These are phyloP conservation scores for Leucocoprinus sp. DNA, from an alignment of 768 basidiomycete genomes.

Conservation along the genomic window DNA sequence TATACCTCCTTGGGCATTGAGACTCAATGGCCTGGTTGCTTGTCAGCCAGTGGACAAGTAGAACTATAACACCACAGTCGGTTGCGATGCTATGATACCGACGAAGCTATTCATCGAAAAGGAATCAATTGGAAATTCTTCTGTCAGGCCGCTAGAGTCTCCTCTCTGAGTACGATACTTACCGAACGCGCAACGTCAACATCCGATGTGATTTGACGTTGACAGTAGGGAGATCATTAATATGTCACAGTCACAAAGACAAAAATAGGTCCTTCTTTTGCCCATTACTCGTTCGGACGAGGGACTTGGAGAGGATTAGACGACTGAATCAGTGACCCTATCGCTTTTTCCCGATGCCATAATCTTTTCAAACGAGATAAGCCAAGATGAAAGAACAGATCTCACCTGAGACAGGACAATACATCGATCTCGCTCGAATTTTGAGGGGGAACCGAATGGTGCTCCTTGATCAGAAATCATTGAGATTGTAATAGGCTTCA, in stretches of 20 bases:
- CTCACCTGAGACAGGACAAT: too few relatives aligned
- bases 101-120: constrained; percentile 6
- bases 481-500: too few relatives aligned
- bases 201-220: constrained; percentile 9
- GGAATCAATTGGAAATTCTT: constrained; percentile 5
- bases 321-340: too few relatives aligned
- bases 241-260: constrained; percentile 6
- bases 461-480: too few relatives aligned
- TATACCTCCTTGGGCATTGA: background rate
- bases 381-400: too few relatives aligned
- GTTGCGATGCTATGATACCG: constrained; percentile 8
- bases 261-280: constrained; percentile 9
- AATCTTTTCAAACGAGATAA: too few relatives aligned
- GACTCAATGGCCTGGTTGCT: too few relatives aligned
- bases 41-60: too few relatives aligned
- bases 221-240: constrained; percentile 6
- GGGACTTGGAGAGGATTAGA: constrained; percentile 7
- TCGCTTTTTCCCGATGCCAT: too few relatives aligned
- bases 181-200: constrained; percentile 11
- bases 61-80: constrained; percentile 11
- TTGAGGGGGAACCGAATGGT: too few relatives aligned
- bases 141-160: background rate
- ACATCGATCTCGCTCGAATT: too few relatives aligned
- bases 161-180: constrained; percentile 2
- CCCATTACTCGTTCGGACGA: background rate